Evolutionary conservation across 371 early-diverging fungal species (phyloP), one percentile per base, ranked within the genome.

Genomic region (Lichtheimia ornata): DNA sequence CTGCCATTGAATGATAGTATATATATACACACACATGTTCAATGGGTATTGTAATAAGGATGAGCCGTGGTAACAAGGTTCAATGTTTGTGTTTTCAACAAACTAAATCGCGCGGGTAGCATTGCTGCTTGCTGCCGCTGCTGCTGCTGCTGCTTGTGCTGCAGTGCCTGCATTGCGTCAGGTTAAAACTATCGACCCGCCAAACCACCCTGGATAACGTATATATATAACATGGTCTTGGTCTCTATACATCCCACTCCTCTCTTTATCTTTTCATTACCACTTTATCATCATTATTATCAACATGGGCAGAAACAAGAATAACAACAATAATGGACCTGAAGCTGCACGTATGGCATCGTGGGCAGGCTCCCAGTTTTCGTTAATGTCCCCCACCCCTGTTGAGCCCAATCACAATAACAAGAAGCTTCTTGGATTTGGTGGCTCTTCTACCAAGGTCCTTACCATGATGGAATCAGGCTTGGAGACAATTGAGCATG

Each of bases 401-500:
- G 24, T 47, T 4, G 57, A 50, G 24, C 42, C 42, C 17, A 44
- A 18, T 20, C 42, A 24, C 17, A 44, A 28, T 20, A 57, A 51
- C 50, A 63, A 63, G 49, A 63, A 63, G 45, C 25, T 63, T 7
- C 63, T 63, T 28, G 52, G 63, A 3, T 63, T 63, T 28, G 63
- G 63, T 28, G 35, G 35, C 2, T 63, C 63, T 27, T 51, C 56
- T 24, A 63, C 22, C 54, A 54, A 54, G 54, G 28, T 42, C 14
- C 5, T 50, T 42, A 27, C 18, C 9, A 25, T 35, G 28, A 27
- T 49, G 14, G 49, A 27, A 7, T 9, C 22, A 13, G 18, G 56
- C 35, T 52, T 47, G 17, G 56, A 64, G 5, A 47, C 65, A 25
- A 18, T 73, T 53, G 65, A 66, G 41, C 68, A 67, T 28, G 64